These are phyloP conservation scores for Vitis rotundifolia DNA, from an alignment of 164 flowering plant genomes.

Conservation along the genomic window DNA sequence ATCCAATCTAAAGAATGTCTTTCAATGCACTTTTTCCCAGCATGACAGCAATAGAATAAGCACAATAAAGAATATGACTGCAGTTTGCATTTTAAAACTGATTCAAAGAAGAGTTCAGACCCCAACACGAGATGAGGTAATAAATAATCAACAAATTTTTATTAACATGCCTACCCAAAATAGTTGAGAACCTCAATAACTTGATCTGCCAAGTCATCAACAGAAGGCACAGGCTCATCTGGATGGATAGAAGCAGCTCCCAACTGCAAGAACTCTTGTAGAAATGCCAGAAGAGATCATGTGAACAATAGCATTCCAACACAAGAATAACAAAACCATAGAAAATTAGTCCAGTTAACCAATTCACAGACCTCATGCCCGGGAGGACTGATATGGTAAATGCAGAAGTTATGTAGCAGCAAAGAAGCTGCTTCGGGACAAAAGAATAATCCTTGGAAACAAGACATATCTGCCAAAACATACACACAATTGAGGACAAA, in stretches of 20 bases:
- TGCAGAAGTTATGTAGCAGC: conserved; percentile 85
- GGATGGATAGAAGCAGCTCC: conserved; percentile 66
- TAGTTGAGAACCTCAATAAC: conserved; percentile 65
- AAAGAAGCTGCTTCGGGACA: conserved; percentile 87
- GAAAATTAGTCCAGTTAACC: conserved; percentile 8
- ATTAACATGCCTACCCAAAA: conserved; percentile 62
- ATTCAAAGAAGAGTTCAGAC: background rate
- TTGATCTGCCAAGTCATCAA: conserved; percentile 70
- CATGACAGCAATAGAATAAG: background rate
- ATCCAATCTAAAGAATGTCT: no score
- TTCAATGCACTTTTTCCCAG: no score
- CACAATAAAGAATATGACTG: background rate
- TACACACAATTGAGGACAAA: conserved; percentile 1
- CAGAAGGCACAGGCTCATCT: conserved; percentile 47
- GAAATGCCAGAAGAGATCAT: conserved; percentile 19
- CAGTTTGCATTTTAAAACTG: background rate
- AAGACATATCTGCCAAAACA: conserved; percentile 69
- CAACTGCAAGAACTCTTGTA: conserved; percentile 75
- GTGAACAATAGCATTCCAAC: conserved; percentile 22
- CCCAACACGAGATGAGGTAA: background rate
- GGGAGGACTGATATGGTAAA: conserved; percentile 86
- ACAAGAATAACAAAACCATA: background rate
- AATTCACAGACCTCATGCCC: conserved; percentile 79
- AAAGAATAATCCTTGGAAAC: conserved; percentile 85
- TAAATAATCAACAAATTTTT: background rate